A percentile compares a stretch with the other conserved stretches of the same genome.
Evolutionary conservation across 2,329 filamentous ascomycete species (phyloP).

Genomic region (Pestalotiopsis sp.): DNA sequence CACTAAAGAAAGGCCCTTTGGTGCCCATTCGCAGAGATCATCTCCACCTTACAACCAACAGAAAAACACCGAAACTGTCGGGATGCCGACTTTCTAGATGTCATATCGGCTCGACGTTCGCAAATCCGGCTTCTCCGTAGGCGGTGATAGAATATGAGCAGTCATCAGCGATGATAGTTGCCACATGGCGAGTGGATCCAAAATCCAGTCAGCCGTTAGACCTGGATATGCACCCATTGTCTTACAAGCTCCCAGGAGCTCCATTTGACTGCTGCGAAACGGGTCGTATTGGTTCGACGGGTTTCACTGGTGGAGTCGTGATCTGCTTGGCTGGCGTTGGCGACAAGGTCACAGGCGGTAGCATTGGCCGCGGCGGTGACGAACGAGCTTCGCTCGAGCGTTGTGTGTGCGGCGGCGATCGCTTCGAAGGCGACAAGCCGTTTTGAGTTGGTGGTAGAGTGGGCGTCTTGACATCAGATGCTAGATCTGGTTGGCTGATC

Average conservation of each 20-base stretch:
- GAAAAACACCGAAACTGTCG: neutral
- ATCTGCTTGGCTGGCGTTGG: conserved; percentile 61
- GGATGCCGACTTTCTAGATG: neutral
- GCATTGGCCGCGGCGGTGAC: conserved; percentile 43
- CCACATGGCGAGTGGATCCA: neutral
- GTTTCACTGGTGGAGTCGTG: conserved; percentile 64
- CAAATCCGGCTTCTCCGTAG: neutral
- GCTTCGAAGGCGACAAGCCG: conserved; percentile 55
- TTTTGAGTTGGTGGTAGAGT: conserved; percentile 46
- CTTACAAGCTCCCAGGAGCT: conserved; percentile 13
- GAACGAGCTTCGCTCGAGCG: conserved; percentile 29
- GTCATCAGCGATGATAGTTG: neutral
- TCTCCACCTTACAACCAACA: neutral
- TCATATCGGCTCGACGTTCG: neutral
- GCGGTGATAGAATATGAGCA: neutral
- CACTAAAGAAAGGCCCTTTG: neutral
- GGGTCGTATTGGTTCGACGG: conserved; percentile 35
- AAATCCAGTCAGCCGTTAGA: neutral
- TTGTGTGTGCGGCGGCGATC: conserved; percentile 46
- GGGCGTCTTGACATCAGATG: conserved; percentile 35
- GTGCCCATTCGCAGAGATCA: neutral
- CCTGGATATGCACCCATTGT: neutral
- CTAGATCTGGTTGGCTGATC: conserved; percentile 24
- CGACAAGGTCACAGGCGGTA: conserved; percentile 61
- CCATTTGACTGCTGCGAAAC: conserved; percentile 26